These are phyloP conservation scores for Pseudoturritis turrita DNA, from an alignment of 345 rosid species.

Conservation along the genomic window DNA sequence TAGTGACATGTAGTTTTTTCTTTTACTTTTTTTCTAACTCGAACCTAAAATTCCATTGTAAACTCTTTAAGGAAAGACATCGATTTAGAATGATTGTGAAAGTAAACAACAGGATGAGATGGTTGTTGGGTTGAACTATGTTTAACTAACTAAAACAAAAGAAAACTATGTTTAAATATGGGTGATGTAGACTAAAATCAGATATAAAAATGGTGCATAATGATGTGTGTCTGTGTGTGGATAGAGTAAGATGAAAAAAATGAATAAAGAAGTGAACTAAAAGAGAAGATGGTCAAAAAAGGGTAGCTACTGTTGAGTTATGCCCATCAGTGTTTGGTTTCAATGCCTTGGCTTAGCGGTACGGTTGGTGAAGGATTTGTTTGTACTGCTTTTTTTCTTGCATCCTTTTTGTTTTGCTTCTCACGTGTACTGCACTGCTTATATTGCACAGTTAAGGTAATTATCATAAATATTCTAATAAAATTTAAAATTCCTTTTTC, in stretches of 20 bases:
- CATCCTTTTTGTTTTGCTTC: not conserved
- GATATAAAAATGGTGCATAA: not conserved
- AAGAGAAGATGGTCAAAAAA: slow-evolving; percentile 6
- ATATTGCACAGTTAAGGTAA: not conserved
- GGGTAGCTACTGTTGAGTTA: slow-evolving; percentile 39
- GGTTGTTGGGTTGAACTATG: not conserved
- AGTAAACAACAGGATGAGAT: not conserved
- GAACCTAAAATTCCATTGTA: not conserved
- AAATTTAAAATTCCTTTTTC: not conserved
- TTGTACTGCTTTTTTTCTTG: slow-evolving; percentile 11
- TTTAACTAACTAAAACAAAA: no score
- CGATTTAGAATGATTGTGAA: not conserved
- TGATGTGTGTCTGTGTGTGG: slow-evolving; percentile 8
- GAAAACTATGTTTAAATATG: not conserved
- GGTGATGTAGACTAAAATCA: no score
- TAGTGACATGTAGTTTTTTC: no score
- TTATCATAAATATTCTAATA: not conserved
- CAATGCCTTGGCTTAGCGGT: slow-evolving; percentile 24
- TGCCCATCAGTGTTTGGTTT: slow-evolving; percentile 47
- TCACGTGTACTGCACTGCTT: slow-evolving; percentile 16
- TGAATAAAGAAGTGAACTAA: slow-evolving; percentile 18
- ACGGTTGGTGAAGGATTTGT: slow-evolving; percentile 34
- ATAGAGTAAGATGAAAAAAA: slow-evolving; percentile 15
- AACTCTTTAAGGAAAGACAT: not conserved
- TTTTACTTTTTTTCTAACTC: no score